Percentiles rank a stretch among this genome's conserved stretches.
Conservation (phyloP, 1,284 basidiomycete species). For the Sporisorium scitamineum region DNA sequence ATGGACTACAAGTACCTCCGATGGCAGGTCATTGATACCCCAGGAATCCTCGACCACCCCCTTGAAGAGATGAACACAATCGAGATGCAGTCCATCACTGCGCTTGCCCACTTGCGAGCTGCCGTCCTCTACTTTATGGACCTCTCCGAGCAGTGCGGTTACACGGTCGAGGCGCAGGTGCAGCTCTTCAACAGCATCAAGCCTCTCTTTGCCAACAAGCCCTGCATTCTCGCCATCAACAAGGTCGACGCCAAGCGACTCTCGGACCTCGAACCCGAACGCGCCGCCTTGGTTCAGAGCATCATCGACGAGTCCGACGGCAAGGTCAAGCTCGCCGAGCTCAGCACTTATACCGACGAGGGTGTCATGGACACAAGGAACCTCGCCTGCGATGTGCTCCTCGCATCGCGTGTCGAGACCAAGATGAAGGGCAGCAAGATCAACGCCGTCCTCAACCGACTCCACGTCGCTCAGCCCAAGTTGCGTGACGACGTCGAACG, state of each 20-base stretch:
- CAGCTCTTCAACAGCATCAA: constrained; percentile 69
- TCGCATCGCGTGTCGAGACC: constrained; percentile 64
- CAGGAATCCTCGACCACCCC: constrained; percentile 68
- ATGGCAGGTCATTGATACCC: constrained; percentile 69
- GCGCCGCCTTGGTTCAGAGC: constrained; percentile 59
- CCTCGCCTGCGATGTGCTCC: constrained; percentile 65
- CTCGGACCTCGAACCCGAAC: constrained; percentile 60
- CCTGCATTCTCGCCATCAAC: constrained; percentile 68
- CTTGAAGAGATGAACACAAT: constrained; percentile 70
- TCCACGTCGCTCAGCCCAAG: constrained; percentile 67
- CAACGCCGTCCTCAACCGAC: constrained; percentile 65
- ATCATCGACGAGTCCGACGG: constrained; percentile 62
- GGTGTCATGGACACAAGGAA: constrained; percentile 67
- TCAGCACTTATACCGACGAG: constrained; percentile 68
- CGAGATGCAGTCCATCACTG: constrained; percentile 70
- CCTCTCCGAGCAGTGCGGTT: constrained; percentile 68
- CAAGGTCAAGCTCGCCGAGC: constrained; percentile 63
- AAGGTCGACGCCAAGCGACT: constrained; percentile 65
- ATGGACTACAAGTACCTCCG: constrained; percentile 70
- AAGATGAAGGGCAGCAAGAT: constrained; percentile 67
- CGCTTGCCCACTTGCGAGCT: constrained; percentile 66
- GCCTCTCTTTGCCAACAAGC: constrained; percentile 69
- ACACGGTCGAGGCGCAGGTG: constrained; percentile 68
- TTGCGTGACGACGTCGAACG: constrained; percentile 64
- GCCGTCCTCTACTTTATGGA: constrained; percentile 69